Conservation (phyloP, 2,329 filamentous ascomycete genomes). For the Fusarium sp. region DNA sequence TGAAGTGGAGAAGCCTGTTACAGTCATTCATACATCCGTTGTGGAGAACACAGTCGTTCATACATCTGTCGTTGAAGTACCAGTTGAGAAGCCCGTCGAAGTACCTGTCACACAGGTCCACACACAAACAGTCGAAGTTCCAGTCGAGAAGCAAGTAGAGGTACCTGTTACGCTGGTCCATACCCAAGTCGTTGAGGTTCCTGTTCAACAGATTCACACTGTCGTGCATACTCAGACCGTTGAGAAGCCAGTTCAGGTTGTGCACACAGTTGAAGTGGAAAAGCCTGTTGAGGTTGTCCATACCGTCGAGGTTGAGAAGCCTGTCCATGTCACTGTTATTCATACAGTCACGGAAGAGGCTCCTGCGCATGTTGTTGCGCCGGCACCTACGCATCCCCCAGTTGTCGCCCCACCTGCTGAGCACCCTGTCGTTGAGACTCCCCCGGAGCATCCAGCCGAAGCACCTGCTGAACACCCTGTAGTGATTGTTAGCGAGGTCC, state of each 20-base stretch:
- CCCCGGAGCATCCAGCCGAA: slow-evolving; percentile 2
- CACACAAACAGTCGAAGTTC: slow-evolving; percentile 1
- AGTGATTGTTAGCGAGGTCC: background rate
- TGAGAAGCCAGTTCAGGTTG: slow-evolving; percentile 10
- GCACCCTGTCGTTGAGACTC: background rate
- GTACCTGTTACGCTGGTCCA: slow-evolving; percentile 4
- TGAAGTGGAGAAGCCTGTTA: slow-evolving; percentile 19
- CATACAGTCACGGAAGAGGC: slow-evolving; percentile 15
- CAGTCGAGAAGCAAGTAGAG: slow-evolving; percentile 11
- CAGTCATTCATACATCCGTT: slow-evolving; percentile 24
- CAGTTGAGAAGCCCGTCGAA: slow-evolving; percentile 21
- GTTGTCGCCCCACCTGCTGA: background rate
- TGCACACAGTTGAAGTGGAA: slow-evolving; percentile 23
- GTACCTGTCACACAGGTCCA: slow-evolving; percentile 18
- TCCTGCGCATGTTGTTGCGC: background rate
- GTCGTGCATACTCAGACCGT: slow-evolving; percentile 19
- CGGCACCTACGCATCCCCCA: background rate
- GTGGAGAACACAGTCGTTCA: slow-evolving; percentile 23
- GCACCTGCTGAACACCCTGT: background rate
- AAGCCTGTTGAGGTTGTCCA: slow-evolving; percentile 20
- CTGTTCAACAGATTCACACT: background rate
- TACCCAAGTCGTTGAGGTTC: slow-evolving; percentile 11
- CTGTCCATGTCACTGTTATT: slow-evolving; percentile 21
- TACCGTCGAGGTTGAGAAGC: slow-evolving; percentile 23
- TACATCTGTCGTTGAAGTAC: slow-evolving; percentile 15